phyloP scores from a whole-genome alignment of 768 basidiomycete genomes.

The Ramaria rubella region DNA sequence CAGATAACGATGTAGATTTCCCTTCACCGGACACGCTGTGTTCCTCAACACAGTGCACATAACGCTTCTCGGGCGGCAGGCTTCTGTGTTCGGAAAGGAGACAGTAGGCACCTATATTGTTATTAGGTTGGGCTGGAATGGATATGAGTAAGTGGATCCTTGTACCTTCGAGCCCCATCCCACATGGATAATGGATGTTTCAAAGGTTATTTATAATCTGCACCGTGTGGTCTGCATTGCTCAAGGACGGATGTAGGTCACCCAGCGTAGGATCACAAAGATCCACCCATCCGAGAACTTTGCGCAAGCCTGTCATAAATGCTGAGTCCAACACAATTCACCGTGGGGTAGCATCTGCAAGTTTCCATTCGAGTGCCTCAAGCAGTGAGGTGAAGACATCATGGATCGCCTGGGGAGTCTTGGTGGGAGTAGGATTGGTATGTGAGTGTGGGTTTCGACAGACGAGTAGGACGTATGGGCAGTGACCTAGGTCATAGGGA shows the following conservation, averaged over 20 bases:
- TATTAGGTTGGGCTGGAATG: too few species aligned
- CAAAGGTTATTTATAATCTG: slow-evolving; percentile 18
- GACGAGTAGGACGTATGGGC: slow-evolving; percentile 11
- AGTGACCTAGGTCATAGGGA: slow-evolving; percentile 6
- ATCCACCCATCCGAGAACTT: too few species aligned
- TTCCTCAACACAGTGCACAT: too few species aligned
- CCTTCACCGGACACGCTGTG: slow-evolving; percentile 7
- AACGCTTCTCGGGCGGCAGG: slow-evolving; percentile 5
- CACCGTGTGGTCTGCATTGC: too few species aligned
- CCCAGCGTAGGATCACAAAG: slow-evolving; percentile 23
- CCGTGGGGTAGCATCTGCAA: slow-evolving; percentile 24
- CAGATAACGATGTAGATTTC: too few species aligned
- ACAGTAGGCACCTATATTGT: slow-evolving; percentile 6
- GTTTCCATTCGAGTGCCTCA: slow-evolving; percentile 19
- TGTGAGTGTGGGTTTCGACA: too few species aligned
- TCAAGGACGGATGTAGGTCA: too few species aligned
- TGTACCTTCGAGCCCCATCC: slow-evolving; percentile 23
- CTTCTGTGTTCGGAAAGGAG: slow-evolving; percentile 8
- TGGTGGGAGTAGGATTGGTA: slow-evolving; percentile 8
- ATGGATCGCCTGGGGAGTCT: slow-evolving; percentile 8
- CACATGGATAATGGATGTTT: slow-evolving; percentile 14
- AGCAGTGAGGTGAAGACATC: slow-evolving; percentile 15
- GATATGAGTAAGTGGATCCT: background rate
- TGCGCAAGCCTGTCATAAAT: slow-evolving; percentile 17
- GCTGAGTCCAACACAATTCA: slow-evolving; percentile 20